Evolutionary conservation across 2,329 filamentous ascomycete genomes (phyloP).

Genomic region (Pseudogymnoascus sp.): DNA sequence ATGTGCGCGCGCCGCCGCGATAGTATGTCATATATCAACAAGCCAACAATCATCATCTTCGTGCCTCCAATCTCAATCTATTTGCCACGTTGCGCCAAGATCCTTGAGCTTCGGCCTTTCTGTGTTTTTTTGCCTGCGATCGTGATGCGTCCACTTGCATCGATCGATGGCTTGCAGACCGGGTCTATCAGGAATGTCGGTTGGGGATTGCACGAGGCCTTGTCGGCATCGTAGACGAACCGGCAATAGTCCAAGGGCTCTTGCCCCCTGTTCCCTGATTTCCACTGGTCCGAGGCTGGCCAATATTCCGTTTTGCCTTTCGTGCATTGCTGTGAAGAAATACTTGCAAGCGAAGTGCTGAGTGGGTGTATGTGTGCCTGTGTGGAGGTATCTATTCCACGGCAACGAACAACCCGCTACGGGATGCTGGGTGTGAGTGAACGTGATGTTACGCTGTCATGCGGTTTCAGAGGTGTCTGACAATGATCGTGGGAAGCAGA

Average conservation of each 20-base stretch:
- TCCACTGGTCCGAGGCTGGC: background rate
- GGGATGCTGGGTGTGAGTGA: background rate
- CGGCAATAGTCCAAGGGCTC: background rate
- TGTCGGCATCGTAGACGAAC: background rate
- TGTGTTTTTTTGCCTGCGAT: background rate
- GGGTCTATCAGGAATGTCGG: background rate
- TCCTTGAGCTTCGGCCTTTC: background rate
- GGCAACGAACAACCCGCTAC: background rate
- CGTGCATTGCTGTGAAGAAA: background rate
- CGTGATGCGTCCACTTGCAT: background rate
- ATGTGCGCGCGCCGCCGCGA: background rate
- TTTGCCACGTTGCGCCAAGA: constrained; percentile 1
- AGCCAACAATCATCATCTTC: background rate
- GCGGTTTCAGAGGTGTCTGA: constrained; percentile 3
- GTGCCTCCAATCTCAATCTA: background rate
- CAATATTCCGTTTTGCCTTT: background rate
- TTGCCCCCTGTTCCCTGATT: background rate
- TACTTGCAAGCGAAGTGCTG: background rate
- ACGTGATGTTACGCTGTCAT: background rate
- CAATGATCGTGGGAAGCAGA: background rate
- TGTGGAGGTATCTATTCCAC: background rate
- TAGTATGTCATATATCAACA: constrained; percentile 4
- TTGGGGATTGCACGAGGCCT: background rate
- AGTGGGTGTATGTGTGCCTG: background rate
- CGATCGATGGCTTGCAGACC: background rate